A percentile compares a stretch with the other conserved stretches of the same genome.
phyloP scores from a whole-genome alignment of 305 asterid genomes.

The Coffea humblotiana region DNA sequence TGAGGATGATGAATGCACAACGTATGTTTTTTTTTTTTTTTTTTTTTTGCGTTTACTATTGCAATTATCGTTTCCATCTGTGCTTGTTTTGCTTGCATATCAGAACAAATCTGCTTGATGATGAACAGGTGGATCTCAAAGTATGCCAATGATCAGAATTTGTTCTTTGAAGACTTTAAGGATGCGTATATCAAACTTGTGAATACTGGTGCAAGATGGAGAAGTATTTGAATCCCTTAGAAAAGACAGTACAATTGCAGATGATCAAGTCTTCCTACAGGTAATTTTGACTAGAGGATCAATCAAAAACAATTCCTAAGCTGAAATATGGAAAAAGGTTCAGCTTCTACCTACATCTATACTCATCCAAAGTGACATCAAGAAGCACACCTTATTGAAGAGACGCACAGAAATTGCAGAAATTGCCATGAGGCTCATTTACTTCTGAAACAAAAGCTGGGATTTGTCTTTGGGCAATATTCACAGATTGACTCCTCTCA shows the following conservation, averaged over 20 bases:
- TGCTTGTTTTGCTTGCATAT: background rate
- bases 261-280: background rate
- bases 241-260: background rate
- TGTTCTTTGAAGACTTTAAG: constrained; percentile 79
- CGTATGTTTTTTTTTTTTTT: constrained; percentile 35
- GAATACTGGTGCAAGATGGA: constrained; percentile 82
- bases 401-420: background rate
- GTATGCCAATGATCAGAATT: constrained; percentile 69
- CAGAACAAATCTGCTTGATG: constrained; percentile 9
- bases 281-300: background rate
- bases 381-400: background rate
- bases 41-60: background rate
- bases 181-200: constrained; percentile 73
- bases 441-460: background rate
- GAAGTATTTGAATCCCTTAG: constrained; percentile 26
- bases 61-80: background rate
- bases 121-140: constrained; percentile 72
- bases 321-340: background rate
- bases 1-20: constrained; percentile 73
- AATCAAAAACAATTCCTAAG: background rate
- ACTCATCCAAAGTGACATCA: background rate
- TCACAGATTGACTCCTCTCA: background rate
- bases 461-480: background rate
- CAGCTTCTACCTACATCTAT: background rate
- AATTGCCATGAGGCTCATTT: background rate